phyloP scores from a whole-genome alignment of 495 filamentous ascomycete species.

The Stereocaulon alpinum region DNA sequence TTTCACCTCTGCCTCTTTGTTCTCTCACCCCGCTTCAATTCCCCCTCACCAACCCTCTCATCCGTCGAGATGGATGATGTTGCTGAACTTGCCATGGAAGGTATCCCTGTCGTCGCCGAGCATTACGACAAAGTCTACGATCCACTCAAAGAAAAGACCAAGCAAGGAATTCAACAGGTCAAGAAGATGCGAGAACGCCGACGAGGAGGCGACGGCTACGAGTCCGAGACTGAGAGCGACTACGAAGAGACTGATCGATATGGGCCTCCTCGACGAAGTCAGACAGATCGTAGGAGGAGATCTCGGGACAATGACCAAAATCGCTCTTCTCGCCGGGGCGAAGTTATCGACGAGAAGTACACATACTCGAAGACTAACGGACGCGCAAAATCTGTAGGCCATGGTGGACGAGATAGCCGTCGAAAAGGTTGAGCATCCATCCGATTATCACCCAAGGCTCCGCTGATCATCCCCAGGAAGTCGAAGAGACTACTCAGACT shows the following conservation, averaged over 20 bases:
- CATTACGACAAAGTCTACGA: constrained; percentile 26
- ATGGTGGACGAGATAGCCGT: constrained; percentile 14
- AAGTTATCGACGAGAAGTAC: constrained; percentile 17
- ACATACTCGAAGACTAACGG: constrained; percentile 15
- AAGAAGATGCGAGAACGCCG: constrained; percentile 19
- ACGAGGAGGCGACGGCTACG: constrained; percentile 33
- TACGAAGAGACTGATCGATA: constrained; percentile 16
- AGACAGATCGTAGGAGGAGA: constrained; percentile 11
- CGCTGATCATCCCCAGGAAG: constrained; percentile 8
- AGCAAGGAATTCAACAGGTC: constrained; percentile 16
- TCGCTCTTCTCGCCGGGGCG: constrained; percentile 15
- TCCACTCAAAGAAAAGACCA: constrained; percentile 20
- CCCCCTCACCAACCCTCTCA: background rate
- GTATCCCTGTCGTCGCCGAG: constrained; percentile 18
- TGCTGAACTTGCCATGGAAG: constrained; percentile 22
- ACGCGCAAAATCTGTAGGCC: constrained; percentile 19
- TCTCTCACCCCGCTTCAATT: too few species aligned
- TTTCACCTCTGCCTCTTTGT: too few species aligned
- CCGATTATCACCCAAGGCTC: too few species aligned
- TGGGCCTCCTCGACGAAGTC: constrained; percentile 6
- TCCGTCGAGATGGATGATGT: constrained; percentile 13
- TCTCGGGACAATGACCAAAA: constrained; percentile 1
- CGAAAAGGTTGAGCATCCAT: constrained; percentile 4
- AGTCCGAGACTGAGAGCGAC: constrained; percentile 20
- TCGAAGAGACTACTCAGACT: constrained; percentile 23